Evolutionary conservation across 805 yeast genomes (phyloP).

Genomic region (Ogataea minuta): DNA sequence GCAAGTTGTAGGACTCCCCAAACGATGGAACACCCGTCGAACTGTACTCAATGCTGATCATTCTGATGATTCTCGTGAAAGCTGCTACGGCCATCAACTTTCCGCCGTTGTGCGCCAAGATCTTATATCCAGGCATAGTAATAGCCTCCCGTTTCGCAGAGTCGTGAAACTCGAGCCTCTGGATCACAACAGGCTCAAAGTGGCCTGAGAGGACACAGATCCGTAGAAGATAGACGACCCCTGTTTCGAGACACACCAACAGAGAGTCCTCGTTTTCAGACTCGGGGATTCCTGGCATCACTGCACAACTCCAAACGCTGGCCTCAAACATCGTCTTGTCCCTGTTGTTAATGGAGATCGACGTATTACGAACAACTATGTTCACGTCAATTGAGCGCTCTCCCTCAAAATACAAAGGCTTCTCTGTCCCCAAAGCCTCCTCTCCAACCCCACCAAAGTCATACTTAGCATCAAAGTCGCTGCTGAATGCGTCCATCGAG

Average conservation of each 20-base stretch:
- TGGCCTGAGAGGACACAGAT: conserved; percentile 15
- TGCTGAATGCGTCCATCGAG: conserved; percentile 24
- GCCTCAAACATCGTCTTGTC: conserved; percentile 21
- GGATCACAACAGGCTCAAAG: conserved; percentile 26
- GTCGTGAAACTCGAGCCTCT: conserved; percentile 9
- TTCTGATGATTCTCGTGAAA: conserved; percentile 21
- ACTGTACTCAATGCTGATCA: conserved; percentile 21
- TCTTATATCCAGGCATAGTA: conserved; percentile 16
- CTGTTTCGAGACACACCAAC: conserved; percentile 23
- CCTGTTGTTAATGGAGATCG: conserved; percentile 25
- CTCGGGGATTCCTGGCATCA: conserved; percentile 22
- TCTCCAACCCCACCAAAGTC: conserved; percentile 7
- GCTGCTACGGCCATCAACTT: conserved; percentile 27
- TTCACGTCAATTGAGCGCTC: conserved; percentile 15
- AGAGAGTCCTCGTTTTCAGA: conserved; percentile 29
- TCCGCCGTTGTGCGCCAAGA: conserved; percentile 19
- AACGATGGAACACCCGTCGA: conserved; percentile 19
- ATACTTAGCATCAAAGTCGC: conserved; percentile 26
- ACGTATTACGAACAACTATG: conserved; percentile 23
- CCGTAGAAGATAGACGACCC: conserved; percentile 24
- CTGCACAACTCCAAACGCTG: conserved; percentile 24
- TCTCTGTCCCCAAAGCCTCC: conserved; percentile 4
- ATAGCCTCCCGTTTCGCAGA: background rate
- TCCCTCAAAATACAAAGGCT: background rate
- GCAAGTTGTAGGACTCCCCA: conserved; percentile 22